These are phyloP conservation scores for Pestalotiopsis sp. DNA, from an alignment of 2,329 filamentous ascomycete species.

Conservation along the genomic window DNA sequence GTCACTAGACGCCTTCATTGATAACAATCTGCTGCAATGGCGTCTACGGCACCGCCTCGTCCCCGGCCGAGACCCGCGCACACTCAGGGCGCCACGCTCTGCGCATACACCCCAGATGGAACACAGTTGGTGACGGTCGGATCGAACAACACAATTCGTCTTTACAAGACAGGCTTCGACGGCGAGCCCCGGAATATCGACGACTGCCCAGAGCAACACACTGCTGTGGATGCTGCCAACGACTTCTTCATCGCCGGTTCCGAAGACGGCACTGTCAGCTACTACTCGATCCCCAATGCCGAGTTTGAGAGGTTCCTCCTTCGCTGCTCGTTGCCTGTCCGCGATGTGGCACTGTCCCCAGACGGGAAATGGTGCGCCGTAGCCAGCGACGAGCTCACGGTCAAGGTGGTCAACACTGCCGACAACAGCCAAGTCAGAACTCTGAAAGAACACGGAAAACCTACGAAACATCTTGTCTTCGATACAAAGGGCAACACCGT, in stretches of 20 bases:
- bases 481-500: constrained; percentile 78
- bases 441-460: constrained; percentile 80
- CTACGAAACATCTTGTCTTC: constrained; percentile 91
- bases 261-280: constrained; percentile 94
- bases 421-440: constrained; percentile 78
- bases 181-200: constrained; percentile 93
- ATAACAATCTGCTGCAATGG: constrained; percentile 28
- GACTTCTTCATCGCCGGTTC: constrained; percentile 87
- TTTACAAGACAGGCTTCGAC: constrained; percentile 89
- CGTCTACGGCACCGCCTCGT: constrained; percentile 45
- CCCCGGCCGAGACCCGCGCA: constrained; percentile 71
- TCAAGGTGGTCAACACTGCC: constrained; percentile 83
- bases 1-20: background rate
- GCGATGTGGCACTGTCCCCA: constrained; percentile 81
- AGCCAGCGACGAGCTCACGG: constrained; percentile 91
- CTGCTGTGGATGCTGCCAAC: constrained; percentile 75
- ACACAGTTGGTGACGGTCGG: constrained; percentile 87
- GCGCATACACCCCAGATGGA: constrained; percentile 89
- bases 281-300: constrained; percentile 79
- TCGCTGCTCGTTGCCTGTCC: constrained; percentile 81
- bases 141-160: constrained; percentile 88
- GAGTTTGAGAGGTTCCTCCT: constrained; percentile 80
- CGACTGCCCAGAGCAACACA: constrained; percentile 85
- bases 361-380: constrained; percentile 90
- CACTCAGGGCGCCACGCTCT: constrained; percentile 82